Evolutionary conservation across 2,329 filamentous ascomycete species (phyloP).

Genomic region (Dryadomyces quercivorus): DNA sequence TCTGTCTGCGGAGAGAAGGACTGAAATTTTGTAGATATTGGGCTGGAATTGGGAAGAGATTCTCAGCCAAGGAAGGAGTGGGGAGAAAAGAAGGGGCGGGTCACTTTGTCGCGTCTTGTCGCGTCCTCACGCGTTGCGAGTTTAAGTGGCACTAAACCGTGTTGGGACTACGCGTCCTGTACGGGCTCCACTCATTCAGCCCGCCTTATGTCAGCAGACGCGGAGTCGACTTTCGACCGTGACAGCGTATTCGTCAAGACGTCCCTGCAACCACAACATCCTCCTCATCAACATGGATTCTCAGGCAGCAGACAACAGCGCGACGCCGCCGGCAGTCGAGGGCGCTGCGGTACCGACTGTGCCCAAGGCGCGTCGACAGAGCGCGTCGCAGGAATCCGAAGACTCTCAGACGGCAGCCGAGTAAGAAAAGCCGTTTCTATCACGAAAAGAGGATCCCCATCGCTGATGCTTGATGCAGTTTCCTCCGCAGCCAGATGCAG

Average conservation of each 20-base stretch:
- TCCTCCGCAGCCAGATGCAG: constrained; percentile 77
- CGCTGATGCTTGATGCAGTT: constrained; percentile 38
- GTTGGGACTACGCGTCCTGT: constrained; percentile 14
- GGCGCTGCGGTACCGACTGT: constrained; percentile 19
- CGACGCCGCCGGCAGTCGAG: constrained; percentile 28
- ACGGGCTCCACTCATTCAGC: constrained; percentile 1
- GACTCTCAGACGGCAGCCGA: constrained; percentile 63
- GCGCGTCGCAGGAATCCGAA: constrained; percentile 49
- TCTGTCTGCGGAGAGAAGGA: background rate
- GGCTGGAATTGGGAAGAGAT: background rate
- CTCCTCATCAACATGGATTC: constrained; percentile 4
- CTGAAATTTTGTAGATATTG: background rate
- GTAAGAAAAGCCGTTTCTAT: constrained; percentile 23
- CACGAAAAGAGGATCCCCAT: background rate
- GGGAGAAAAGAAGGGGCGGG: background rate
- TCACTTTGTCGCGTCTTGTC: constrained; percentile 2
- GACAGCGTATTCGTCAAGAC: background rate
- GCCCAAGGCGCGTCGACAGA: constrained; percentile 34
- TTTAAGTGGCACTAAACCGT: constrained; percentile 29
- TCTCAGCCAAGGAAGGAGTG: background rate
- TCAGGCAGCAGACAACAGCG: constrained; percentile 5
- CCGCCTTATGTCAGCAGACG: background rate
- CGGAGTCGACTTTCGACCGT: background rate
- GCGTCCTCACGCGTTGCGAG: constrained; percentile 13
- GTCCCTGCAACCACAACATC: background rate